These are phyloP conservation scores for Wickerhamiella sergipiensis DNA, from an alignment of 805 yeast species.

Conservation along the genomic window DNA sequence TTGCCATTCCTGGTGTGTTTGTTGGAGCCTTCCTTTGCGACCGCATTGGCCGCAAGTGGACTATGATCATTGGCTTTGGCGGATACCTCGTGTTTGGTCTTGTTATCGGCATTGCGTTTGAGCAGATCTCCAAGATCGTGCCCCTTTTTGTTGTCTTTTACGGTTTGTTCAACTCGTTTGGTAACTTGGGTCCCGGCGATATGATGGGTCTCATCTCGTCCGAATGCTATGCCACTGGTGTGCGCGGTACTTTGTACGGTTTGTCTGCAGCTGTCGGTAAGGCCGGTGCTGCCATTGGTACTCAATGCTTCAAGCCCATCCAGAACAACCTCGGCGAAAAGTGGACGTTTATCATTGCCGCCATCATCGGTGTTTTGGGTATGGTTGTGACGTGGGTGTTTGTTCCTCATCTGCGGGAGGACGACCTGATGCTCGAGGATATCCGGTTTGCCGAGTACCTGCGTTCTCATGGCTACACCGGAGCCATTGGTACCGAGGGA, in stretches of 20 bases:
- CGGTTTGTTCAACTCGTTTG: slow-evolving; percentile 55
- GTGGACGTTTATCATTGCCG: slow-evolving; percentile 75
- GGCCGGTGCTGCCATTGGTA: slow-evolving; percentile 76
- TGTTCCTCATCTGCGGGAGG: slow-evolving; percentile 56
- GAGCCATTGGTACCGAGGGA: slow-evolving; percentile 26
- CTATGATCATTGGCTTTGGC: slow-evolving; percentile 54
- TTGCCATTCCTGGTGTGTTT: slow-evolving; percentile 61
- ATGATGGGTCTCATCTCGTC: slow-evolving; percentile 54
- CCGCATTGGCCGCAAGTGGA: slow-evolving; percentile 55
- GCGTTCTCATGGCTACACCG: slow-evolving; percentile 44
- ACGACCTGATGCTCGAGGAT: slow-evolving; percentile 56
- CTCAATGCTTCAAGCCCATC: slow-evolving; percentile 57
- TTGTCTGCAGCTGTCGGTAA: slow-evolving; percentile 69
- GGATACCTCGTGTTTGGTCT: slow-evolving; percentile 52
- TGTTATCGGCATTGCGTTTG: slow-evolving; percentile 33
- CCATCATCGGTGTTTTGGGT: slow-evolving; percentile 55
- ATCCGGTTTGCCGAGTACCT: slow-evolving; percentile 46
- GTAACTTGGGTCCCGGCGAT: slow-evolving; percentile 72
- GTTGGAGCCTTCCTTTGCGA: slow-evolving; percentile 57
- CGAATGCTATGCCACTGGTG: slow-evolving; percentile 62
- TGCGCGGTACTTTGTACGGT: slow-evolving; percentile 66
- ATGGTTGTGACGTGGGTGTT: slow-evolving; percentile 43
- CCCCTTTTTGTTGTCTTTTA: slow-evolving; percentile 58
- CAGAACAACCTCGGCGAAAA: slow-evolving; percentile 41
- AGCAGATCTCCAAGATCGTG: slow-evolving; percentile 40